phyloP scores from a whole-genome alignment of 2,329 filamentous ascomycete species.

The Domatiomyces globalis region DNA sequence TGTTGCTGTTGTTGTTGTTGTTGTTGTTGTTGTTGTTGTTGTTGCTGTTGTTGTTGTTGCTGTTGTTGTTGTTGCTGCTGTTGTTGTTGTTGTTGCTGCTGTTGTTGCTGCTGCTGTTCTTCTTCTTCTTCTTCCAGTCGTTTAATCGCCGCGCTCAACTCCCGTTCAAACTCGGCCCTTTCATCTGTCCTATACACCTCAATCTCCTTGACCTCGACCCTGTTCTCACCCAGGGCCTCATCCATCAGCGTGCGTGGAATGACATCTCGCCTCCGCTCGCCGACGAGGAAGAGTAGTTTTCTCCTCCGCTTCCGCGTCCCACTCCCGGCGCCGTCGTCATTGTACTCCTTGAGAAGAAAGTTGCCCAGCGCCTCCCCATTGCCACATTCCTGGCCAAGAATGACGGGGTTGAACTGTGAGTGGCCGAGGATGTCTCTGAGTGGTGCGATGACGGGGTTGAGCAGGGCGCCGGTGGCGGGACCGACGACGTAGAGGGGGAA shows the following conservation, averaged over 20 bases:
- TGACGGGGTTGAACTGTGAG: slow-evolving; percentile 30
- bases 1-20: background rate
- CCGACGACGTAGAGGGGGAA: slow-evolving; percentile 35
- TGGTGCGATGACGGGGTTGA: slow-evolving; percentile 38
- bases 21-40: background rate
- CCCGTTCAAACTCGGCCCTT: slow-evolving; percentile 59
- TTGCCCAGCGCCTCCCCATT: slow-evolving; percentile 67
- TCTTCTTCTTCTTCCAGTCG: slow-evolving; percentile 25
- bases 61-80: background rate
- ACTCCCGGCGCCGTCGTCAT: slow-evolving; percentile 19
- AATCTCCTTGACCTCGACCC: slow-evolving; percentile 60
- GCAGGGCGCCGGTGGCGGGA: slow-evolving; percentile 46
- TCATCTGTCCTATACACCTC: slow-evolving; percentile 79
- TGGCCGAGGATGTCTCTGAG: slow-evolving; percentile 15
- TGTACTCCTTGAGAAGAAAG: slow-evolving; percentile 69
- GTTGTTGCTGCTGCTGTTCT: background rate
- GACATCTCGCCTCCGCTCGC: slow-evolving; percentile 76
- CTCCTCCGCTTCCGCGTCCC: slow-evolving; percentile 22
- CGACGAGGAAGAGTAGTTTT: slow-evolving; percentile 71
- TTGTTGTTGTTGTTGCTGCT: background rate
- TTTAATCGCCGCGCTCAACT: slow-evolving; percentile 44
- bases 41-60: slow-evolving; percentile 25
- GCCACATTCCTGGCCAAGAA: slow-evolving; percentile 70
- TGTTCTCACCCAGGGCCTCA: slow-evolving; percentile 21
- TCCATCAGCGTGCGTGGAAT: slow-evolving; percentile 70